These are phyloP conservation scores for Prunus mume DNA, from an alignment of 306 rosid species.

Conservation along the genomic window DNA sequence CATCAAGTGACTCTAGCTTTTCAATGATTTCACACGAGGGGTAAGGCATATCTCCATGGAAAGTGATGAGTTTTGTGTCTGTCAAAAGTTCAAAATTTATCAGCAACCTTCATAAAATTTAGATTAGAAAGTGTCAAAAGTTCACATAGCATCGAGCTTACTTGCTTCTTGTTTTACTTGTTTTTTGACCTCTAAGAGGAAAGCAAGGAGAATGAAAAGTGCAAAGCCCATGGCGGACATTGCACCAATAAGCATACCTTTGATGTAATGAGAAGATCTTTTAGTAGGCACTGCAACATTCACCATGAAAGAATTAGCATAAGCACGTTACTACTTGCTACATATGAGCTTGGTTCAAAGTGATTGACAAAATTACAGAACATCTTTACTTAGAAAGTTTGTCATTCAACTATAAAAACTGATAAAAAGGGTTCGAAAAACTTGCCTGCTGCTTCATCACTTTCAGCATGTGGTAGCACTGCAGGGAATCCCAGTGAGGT, in stretches of 20 bases:
- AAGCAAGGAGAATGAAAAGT: slow-evolving; percentile 47
- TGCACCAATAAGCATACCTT: slow-evolving; percentile 74
- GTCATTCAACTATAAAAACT: neutral
- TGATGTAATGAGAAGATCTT: slow-evolving; percentile 67
- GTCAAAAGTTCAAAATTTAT: slow-evolving; percentile 17
- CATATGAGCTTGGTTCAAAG: neutral
- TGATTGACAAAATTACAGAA: slow-evolving; percentile 1
- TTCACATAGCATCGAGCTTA: slow-evolving; percentile 34
- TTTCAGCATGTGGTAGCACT: slow-evolving; percentile 80
- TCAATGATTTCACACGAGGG: slow-evolving; percentile 81
- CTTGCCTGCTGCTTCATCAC: slow-evolving; percentile 87
- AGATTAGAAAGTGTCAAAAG: neutral
- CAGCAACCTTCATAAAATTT: neutral
- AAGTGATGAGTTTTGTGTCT: slow-evolving; percentile 90
- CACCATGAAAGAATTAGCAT: slow-evolving; percentile 13
- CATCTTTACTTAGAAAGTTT: neutral
- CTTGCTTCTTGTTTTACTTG: slow-evolving; percentile 66
- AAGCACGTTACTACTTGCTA: neutral
- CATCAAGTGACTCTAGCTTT: slow-evolving; percentile 79
- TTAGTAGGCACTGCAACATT: slow-evolving; percentile 70
- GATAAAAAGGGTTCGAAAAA: slow-evolving; percentile 19
- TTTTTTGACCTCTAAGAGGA: slow-evolving; percentile 76
- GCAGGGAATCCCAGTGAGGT: slow-evolving; percentile 95
- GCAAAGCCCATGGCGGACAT: slow-evolving; percentile 56
- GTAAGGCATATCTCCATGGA: slow-evolving; percentile 91